phyloP scores from a whole-genome alignment of 306 rosid species.

The Corylus avellana region DNA sequence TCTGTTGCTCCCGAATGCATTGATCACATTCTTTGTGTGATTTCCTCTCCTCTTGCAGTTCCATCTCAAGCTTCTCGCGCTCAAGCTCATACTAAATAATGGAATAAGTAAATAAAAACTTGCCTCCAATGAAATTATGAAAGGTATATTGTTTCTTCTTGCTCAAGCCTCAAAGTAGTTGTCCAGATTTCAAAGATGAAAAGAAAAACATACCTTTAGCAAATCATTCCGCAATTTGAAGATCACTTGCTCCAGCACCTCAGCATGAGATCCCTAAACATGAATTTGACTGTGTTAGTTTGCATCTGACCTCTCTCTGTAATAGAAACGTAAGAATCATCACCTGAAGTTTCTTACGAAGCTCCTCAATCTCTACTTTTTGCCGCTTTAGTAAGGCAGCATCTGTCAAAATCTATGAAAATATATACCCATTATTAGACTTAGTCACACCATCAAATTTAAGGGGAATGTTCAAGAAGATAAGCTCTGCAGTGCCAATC shows the following conservation, averaged over 20 bases:
- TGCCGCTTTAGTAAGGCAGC: conserved; percentile 94
- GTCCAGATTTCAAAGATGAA: conserved; percentile 7
- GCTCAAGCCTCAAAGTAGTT: conserved; percentile 3
- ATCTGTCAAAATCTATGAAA: conserved; percentile 81
- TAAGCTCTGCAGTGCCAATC: neutral
- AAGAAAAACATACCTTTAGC: conserved; percentile 61
- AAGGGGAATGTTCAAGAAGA: conserved; percentile 1
- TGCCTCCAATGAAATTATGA: neutral
- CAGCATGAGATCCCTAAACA: conserved; percentile 89
- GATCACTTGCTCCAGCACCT: conserved; percentile 86
- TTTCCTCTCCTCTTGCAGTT: conserved; percentile 84
- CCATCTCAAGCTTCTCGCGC: conserved; percentile 83
- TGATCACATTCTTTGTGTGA: conserved; percentile 56
- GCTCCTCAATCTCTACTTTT: conserved; percentile 87
- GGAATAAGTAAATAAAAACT: conserved; percentile 28
- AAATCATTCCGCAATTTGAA: conserved; percentile 86
- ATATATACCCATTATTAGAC: conserved; percentile 10
- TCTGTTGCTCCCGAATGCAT: conserved; percentile 62
- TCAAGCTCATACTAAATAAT: conserved; percentile 76
- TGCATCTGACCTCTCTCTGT: conserved; percentile 2
- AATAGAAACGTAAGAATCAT: conserved; percentile 26
- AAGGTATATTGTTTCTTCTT: conserved; percentile 16
- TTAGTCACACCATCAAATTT: conserved; percentile 10
- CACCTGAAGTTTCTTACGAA: conserved; percentile 86
- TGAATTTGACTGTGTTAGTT: conserved; percentile 20